Percentiles rank a stretch among this genome's conserved stretches.
phyloP scores from a whole-genome alignment of 352 stramenopile genomes.

The Pythium aquatile region DNA sequence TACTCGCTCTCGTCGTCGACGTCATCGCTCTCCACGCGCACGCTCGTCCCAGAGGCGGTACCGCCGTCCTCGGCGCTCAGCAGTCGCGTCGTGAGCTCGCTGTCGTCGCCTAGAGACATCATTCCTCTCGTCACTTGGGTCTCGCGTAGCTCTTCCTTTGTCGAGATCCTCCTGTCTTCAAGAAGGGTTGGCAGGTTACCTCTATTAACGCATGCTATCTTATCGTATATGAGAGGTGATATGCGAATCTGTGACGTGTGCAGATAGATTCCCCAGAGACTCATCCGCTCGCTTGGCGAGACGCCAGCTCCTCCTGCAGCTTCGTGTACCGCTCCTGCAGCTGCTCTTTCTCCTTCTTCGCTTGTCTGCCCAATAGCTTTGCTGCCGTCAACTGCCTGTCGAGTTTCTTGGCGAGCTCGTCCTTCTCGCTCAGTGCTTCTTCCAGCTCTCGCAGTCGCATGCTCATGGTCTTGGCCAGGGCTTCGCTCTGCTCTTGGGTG shows the following conservation, averaged over 20 bases:
- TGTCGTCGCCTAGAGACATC: constrained; percentile 32
- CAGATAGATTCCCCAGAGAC: too few relatives aligned
- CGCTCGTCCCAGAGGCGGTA: background rate
- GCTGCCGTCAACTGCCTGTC: constrained; percentile 65
- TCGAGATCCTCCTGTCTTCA: constrained; percentile 14
- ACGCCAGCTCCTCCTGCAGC: constrained; percentile 21
- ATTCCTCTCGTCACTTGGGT: constrained; percentile 8
- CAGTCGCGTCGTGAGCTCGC: constrained; percentile 29
- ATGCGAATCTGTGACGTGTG: constrained; percentile 8
- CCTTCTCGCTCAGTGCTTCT: constrained; percentile 41
- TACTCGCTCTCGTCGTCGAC: constrained; percentile 46
- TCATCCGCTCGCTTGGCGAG: background rate
- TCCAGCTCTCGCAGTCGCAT: constrained; percentile 40
- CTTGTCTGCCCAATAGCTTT: constrained; percentile 62
- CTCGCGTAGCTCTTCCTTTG: background rate
- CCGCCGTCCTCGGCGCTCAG: constrained; percentile 16
- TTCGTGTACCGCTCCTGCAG: constrained; percentile 30
- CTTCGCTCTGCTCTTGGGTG: constrained; percentile 38
- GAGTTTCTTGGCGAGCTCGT: constrained; percentile 43
- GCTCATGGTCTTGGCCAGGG: constrained; percentile 21
- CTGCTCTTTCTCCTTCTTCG: constrained; percentile 73
- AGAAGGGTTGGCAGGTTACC: background rate
- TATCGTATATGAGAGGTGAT: constrained; percentile 4
- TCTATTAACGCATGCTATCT: background rate
- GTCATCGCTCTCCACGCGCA: constrained; percentile 1